These are phyloP conservation scores for Pyrrhoderma noxium DNA, from an alignment of 1,284 basidiomycete genomes.

Conservation along the genomic window DNA sequence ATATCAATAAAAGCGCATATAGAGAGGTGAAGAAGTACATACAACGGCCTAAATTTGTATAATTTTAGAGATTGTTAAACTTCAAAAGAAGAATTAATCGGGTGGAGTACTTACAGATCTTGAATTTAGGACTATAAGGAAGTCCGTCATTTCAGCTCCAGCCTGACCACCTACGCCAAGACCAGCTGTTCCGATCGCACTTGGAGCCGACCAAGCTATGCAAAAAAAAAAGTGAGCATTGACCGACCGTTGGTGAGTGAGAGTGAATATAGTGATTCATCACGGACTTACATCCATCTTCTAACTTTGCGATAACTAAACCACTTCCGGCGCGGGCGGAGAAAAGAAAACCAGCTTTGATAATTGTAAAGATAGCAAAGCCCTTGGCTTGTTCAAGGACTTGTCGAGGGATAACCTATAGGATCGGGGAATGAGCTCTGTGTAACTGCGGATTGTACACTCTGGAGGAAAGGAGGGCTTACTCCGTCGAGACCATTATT, in stretches of 20 bases:
- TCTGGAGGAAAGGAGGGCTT: constrained; percentile 22
- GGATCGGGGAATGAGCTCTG: background rate
- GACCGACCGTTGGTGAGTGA: no score
- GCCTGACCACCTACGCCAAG: constrained; percentile 82
- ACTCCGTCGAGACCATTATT: constrained; percentile 71
- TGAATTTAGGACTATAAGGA: constrained; percentile 88
- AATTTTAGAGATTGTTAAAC: background rate
- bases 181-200: constrained; percentile 93
- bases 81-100: background rate
- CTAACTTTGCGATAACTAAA: constrained; percentile 81
- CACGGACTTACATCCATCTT: constrained; percentile 68
- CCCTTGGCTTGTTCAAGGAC: constrained; percentile 74
- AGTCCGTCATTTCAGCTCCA: constrained; percentile 90
- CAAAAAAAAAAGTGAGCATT: no score
- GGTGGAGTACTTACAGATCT: constrained; percentile 57
- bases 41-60: constrained; percentile 47
- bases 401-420: constrained; percentile 54
- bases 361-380: constrained; percentile 77
- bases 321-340: constrained; percentile 83
- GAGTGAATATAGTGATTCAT: constrained; percentile 1
- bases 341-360: constrained; percentile 75
- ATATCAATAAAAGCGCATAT: constrained; percentile 18
- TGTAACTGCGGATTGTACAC: background rate
- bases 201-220: constrained; percentile 87
- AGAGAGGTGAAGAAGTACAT: constrained; percentile 28